Evolutionary conservation across 805 yeast genomes (phyloP).

Genomic region (Candida anglica): DNA sequence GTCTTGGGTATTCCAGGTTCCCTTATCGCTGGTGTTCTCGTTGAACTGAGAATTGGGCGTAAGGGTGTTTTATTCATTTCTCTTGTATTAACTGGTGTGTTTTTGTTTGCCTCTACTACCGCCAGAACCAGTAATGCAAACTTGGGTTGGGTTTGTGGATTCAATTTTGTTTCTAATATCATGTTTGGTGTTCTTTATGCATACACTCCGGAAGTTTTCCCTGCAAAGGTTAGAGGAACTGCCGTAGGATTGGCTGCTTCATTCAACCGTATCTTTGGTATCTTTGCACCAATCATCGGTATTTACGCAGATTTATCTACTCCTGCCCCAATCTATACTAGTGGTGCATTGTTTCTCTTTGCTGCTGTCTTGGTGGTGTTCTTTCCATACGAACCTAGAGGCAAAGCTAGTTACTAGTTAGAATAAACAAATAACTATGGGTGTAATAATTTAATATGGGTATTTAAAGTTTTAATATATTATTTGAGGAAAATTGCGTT

Average conservation of each 20-base stretch:
- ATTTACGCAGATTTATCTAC: conserved; percentile 53
- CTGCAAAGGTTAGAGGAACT: conserved; percentile 46
- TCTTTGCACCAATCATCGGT: conserved; percentile 54
- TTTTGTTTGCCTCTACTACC: conserved; percentile 60
- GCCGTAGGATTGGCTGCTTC: conserved; percentile 61
- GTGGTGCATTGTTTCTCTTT: conserved; percentile 51
- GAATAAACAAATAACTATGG: too few relatives aligned
- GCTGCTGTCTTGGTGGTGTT: conserved; percentile 33
- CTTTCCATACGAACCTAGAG: conserved; percentile 26
- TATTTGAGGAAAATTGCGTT: too few relatives aligned
- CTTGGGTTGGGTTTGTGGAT: conserved; percentile 46
- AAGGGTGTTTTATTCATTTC: conserved; percentile 55
- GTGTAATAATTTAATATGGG: neutral
- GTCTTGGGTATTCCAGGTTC: conserved; percentile 32
- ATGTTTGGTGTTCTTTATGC: conserved; percentile 60
- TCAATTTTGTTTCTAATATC: conserved; percentile 46
- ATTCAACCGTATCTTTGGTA: conserved; percentile 48
- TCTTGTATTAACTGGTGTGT: conserved; percentile 50
- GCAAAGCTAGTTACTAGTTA: conserved; percentile 10
- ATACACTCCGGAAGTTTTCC: conserved; percentile 63
- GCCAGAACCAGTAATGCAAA: conserved; percentile 48
- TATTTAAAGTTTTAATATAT: too few relatives aligned
- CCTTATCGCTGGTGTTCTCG: conserved; percentile 27
- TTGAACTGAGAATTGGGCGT: conserved; percentile 43
- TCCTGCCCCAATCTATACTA: conserved; percentile 57